A percentile compares a stretch with the other conserved stretches of the same genome.
These are phyloP conservation scores for Panicum hallii DNA, from an alignment of 202 grass and related monocot species.

Conservation along the genomic window DNA sequence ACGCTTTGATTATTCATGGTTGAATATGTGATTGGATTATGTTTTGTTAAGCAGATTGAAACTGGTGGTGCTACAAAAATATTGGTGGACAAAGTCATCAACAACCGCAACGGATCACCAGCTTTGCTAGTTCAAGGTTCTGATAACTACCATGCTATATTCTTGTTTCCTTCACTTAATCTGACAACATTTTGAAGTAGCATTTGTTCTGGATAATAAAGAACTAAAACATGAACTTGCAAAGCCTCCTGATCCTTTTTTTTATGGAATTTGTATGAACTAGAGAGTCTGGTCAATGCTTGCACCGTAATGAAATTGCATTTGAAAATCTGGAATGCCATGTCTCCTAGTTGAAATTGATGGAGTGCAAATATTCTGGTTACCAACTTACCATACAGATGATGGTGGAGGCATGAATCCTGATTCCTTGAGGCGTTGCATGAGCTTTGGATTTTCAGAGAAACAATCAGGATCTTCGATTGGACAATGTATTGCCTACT, in stretches of 20 bases:
- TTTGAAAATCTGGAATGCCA: neutral
- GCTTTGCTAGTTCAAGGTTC: constrained; percentile 80
- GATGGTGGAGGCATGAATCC: constrained; percentile 92
- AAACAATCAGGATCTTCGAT: constrained; percentile 77
- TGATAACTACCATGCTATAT: constrained; percentile 24
- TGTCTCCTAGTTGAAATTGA: constrained; percentile 15
- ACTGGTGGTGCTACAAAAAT: constrained; percentile 75
- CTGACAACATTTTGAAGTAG: neutral
- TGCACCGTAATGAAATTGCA: neutral
- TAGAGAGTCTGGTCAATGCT: neutral
- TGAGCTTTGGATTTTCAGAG: constrained; percentile 94
- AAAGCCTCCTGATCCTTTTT: neutral
- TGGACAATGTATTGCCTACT: constrained; percentile 69
- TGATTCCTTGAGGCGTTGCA: constrained; percentile 69
- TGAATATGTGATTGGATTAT: neutral
- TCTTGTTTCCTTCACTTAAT: constrained; percentile 9
- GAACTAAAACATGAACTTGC: neutral
- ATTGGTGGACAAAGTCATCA: constrained; percentile 60
- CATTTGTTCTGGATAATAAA: constrained; percentile 16
- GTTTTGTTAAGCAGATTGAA: constrained; percentile 56
- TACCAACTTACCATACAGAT: constrained; percentile 50
- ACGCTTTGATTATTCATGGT: neutral
- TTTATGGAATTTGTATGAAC: neutral
- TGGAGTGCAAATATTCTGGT: neutral
- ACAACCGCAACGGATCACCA: constrained; percentile 56